These are phyloP conservation scores for Porodaedalea pini DNA, from an alignment of 1,284 basidiomycete species.

Conservation along the genomic window DNA sequence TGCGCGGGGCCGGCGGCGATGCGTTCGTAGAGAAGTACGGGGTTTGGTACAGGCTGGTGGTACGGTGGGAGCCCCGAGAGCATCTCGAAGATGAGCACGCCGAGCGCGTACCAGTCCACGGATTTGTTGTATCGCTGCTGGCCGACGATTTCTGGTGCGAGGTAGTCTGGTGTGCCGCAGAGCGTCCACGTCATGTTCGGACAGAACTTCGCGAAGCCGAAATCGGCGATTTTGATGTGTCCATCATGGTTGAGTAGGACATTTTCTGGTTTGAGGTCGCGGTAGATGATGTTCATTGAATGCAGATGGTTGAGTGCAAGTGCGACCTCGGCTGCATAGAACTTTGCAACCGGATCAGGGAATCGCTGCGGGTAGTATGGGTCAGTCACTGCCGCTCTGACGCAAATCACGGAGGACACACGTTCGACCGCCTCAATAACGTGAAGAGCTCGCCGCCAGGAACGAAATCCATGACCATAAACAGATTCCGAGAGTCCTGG, in stretches of 20 bases:
- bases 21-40: slow-evolving; percentile 72
- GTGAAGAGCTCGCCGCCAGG: slow-evolving; percentile 97
- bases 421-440: slow-evolving; percentile 83
- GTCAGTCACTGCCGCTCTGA: too few relatives aligned
- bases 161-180: slow-evolving; percentile 96
- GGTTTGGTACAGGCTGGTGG: slow-evolving; percentile 53
- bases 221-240: slow-evolving; percentile 98
- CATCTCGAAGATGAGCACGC: slow-evolving; percentile 97
- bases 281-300: slow-evolving; percentile 89
- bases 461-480: slow-evolving; percentile 99
- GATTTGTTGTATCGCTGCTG: slow-evolving; percentile 50
- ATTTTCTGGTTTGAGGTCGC: slow-evolving; percentile 97
- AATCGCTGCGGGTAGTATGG: slow-evolving; percentile 65
- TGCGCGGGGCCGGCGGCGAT: slow-evolving; percentile 68
- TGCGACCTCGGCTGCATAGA: slow-evolving; percentile 97
- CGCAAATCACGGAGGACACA: slow-evolving; percentile 34
- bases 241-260: slow-evolving; percentile 91
- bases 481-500: slow-evolving; percentile 89
- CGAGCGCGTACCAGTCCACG: slow-evolving; percentile 98
- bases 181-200: slow-evolving; percentile 94
- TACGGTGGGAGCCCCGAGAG: slow-evolving; percentile 83
- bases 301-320: slow-evolving; percentile 94
- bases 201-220: slow-evolving; percentile 94
- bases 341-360: slow-evolving; percentile 97
- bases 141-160: slow-evolving; percentile 66